Conservation (phyloP, 768 basidiomycete species). For the Suillus decipiens region DNA sequence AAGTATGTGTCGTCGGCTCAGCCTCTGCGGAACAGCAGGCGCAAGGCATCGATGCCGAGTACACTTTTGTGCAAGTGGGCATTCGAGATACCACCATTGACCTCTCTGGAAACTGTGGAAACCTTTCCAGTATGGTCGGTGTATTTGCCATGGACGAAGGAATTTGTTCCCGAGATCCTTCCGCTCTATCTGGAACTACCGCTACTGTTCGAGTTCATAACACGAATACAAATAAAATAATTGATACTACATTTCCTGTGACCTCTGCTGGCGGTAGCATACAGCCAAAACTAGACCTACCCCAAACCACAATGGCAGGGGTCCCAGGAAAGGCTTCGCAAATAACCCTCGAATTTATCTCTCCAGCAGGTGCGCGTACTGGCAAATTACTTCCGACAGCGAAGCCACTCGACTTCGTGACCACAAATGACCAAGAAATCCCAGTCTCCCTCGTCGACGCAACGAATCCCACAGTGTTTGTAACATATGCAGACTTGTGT, state of each 20-base stretch:
- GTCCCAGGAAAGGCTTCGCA: conserved; percentile 66
- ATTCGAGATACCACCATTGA: conserved; percentile 63
- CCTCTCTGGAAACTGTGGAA: conserved; percentile 76
- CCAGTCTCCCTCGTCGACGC: conserved; percentile 66
- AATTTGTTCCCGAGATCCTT: conserved; percentile 37
- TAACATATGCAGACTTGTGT: conserved; percentile 46
- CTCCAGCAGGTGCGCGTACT: conserved; percentile 69
- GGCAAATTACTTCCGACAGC: conserved; percentile 70
- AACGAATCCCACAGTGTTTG: conserved; percentile 74
- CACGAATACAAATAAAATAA: conserved; percentile 69
- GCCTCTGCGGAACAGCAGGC: conserved; percentile 44
- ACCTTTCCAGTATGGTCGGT: conserved; percentile 72
- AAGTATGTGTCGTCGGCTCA: conserved; percentile 65
- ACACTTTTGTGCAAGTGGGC: conserved; percentile 69
- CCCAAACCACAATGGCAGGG: conserved; percentile 62
- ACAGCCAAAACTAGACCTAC: conserved; percentile 44
- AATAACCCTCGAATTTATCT: conserved; percentile 66
- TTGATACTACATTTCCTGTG: conserved; percentile 73
- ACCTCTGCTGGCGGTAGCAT: conserved; percentile 11
- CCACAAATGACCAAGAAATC: conserved; percentile 32
- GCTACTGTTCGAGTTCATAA: conserved; percentile 62
- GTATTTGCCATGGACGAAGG: conserved; percentile 72
- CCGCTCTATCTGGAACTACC: conserved; percentile 19
- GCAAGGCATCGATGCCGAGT: conserved; percentile 59
- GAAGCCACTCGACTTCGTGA: conserved; percentile 45